These are phyloP conservation scores for Diutina ranongensis DNA, from an alignment of 1,139 yeast genomes.

Conservation along the genomic window DNA sequence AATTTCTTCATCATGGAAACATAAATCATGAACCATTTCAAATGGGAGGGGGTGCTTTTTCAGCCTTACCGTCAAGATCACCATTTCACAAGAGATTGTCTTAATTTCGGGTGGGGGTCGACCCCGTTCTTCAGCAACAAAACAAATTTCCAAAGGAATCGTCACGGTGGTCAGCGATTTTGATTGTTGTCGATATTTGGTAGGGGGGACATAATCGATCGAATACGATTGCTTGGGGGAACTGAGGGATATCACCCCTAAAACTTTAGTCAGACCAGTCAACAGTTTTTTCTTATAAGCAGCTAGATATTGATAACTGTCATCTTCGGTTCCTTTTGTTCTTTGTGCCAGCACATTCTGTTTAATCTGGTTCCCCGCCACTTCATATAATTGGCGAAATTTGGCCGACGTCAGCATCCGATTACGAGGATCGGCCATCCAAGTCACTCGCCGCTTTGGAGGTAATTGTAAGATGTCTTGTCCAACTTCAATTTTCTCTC, in stretches of 20 bases:
- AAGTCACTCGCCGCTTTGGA: not conserved
- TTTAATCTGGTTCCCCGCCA: slow-evolving; percentile 14
- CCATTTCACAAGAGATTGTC: slow-evolving; percentile 19
- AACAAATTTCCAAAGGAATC: slow-evolving; percentile 25
- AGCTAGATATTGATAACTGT: slow-evolving; percentile 21
- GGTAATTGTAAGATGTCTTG: slow-evolving; percentile 10
- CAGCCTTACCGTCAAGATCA: slow-evolving; percentile 23
- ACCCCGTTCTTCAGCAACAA: slow-evolving; percentile 17
- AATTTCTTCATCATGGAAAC: slow-evolving; percentile 18
- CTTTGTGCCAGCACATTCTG: slow-evolving; percentile 12
- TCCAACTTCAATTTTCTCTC: slow-evolving; percentile 22
- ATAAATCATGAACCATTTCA: slow-evolving; percentile 30
- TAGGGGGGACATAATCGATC: slow-evolving; percentile 25
- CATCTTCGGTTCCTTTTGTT: slow-evolving; percentile 12
- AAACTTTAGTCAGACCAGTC: slow-evolving; percentile 22
- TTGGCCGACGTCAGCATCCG: slow-evolving; percentile 12
- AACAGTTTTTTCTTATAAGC: slow-evolving; percentile 26
- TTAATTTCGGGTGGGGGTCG: slow-evolving; percentile 22
- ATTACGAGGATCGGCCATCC: slow-evolving; percentile 12
- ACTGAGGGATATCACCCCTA: slow-evolving; percentile 26
- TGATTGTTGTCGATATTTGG: slow-evolving; percentile 13
- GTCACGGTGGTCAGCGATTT: slow-evolving; percentile 14
- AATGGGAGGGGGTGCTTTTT: slow-evolving; percentile 23
- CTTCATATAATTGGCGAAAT: slow-evolving; percentile 24
- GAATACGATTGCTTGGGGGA: slow-evolving; percentile 24